Evolutionary conservation across 352 stramenopile genomes (phyloP).

Genomic region (Globisporangium apiculatum): DNA sequence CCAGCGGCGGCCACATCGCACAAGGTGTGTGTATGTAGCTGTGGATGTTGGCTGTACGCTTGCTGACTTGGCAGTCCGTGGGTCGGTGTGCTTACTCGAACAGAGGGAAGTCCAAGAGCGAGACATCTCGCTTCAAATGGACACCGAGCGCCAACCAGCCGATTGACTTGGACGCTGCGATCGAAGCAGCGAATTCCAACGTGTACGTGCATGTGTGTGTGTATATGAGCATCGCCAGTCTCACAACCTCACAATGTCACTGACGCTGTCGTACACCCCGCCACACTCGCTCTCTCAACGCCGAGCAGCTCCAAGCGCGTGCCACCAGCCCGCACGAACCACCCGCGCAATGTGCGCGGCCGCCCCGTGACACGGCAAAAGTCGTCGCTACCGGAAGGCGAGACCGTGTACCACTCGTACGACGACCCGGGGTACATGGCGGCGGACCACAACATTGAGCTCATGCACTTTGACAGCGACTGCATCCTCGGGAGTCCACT

Average conservation of each 20-base stretch:
- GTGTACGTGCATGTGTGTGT: conserved; percentile 4
- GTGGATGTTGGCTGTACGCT: not conserved
- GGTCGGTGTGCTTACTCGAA: not conserved
- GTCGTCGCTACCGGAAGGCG: conserved; percentile 18
- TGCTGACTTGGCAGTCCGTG: not conserved
- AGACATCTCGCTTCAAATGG: conserved; percentile 23
- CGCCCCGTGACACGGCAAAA: conserved; percentile 23
- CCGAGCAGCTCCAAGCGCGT: not conserved
- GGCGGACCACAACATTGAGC: conserved; percentile 35
- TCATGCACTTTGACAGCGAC: conserved; percentile 70
- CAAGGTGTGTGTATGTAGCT: conserved; percentile 28
- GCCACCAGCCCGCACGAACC: conserved; percentile 3
- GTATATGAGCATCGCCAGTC: too few relatives aligned
- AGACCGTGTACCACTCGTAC: conserved; percentile 60
- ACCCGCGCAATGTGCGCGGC: conserved; percentile 14
- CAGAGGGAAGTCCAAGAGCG: conserved; percentile 27
- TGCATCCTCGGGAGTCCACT: conserved; percentile 68
- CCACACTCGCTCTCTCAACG: not conserved
- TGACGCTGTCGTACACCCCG: not conserved
- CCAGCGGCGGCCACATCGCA: conserved; percentile 27
- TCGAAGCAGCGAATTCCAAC: conserved; percentile 15
- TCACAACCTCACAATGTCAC: not conserved
- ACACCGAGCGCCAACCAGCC: conserved; percentile 13
- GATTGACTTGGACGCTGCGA: conserved; percentile 18
- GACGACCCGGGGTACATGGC: conserved; percentile 69